Base-by-base conservation (phyloP, 176 grass and related monocot genomes). In the Triticum monococcum region DNA sequence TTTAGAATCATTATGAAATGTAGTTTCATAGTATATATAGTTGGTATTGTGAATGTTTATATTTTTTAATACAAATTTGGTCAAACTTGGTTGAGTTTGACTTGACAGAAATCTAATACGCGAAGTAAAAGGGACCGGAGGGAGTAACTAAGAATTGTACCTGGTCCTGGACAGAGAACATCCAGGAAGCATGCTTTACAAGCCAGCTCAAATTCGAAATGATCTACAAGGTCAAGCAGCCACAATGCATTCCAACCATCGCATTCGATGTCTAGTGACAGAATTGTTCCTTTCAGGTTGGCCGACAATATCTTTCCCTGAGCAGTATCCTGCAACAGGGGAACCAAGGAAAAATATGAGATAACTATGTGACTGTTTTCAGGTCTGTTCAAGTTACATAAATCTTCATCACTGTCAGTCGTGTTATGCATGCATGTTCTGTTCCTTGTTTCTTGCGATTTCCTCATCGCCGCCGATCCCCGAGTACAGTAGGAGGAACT, bases 201-300 rank as follows among this genome's bases (percentile, higher is more conserved):
- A 56, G 5, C 18, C 18, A 59, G 13, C 59, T 18, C 0, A 20
- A 68, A 67, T 67, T 68, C 4, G 13, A 62, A 7, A 48, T 20
- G 54, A 73, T 36, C 11, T 14, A 43, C 8, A 12, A 85, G 84
- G 77, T 81, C 38, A 81, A 64, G 86, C 69, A 81, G 18, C 62
- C 86, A 70, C 23, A 22, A 57, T 74, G 57, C 28, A 38, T 45
- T 59, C 28, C 14, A 28, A 18, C 76, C 81, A 84, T 80, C 36
- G 20, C 41, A 18, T 54, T 75, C 48, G 1, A 3, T 38, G 10
- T 61, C 38, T 62, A 91, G 52, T 67, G 62, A 50, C 23, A 43
- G 37, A 69, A 85, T 64, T 64, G 17, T 81, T 78, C 54, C 52
- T 77, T 50, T 50, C 46, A 80, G 54, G 43, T 80, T 83, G 67